Conservation (phyloP, 2,329 filamentous ascomycete genomes). For the Xenoacremonium recifei region DNA sequence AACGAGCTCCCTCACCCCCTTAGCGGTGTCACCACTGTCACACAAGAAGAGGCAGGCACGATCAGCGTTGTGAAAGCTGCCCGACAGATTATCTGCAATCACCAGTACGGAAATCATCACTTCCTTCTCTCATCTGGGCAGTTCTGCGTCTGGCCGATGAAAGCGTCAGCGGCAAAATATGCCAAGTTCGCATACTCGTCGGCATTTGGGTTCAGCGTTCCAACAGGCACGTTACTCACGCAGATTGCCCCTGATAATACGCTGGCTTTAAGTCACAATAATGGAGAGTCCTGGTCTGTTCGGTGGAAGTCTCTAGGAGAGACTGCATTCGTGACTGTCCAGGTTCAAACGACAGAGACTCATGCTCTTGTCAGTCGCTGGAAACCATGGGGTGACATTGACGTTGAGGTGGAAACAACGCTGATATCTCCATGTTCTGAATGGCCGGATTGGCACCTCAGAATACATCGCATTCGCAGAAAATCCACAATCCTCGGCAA, state of each 20-base stretch:
- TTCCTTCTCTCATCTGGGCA: constrained; percentile 42
- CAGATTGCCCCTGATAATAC: constrained; percentile 35
- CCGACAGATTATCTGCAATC: constrained; percentile 44
- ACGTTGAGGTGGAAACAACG: not conserved
- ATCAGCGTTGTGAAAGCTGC: constrained; percentile 24
- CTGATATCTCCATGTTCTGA: not conserved
- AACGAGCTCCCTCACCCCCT: constrained; percentile 32
- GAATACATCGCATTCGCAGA: not conserved
- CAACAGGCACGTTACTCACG: constrained; percentile 32
- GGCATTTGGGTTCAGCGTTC: constrained; percentile 44
- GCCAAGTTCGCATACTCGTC: constrained; percentile 50
- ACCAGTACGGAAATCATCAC: constrained; percentile 33
- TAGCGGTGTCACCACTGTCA: not conserved
- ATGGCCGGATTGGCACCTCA: not conserved
- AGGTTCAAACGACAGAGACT: not conserved
- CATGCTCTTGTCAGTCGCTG: not conserved
- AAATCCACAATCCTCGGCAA: not conserved
- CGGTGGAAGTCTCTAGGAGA: constrained; percentile 25
- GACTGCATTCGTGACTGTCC: not conserved
- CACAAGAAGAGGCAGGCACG: not conserved
- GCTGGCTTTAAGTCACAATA: constrained; percentile 29
- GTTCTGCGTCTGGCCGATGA: constrained; percentile 36
- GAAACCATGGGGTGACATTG: not conserved
- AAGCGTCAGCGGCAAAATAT: constrained; percentile 44
- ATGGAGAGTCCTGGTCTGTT: constrained; percentile 28